Conservation (phyloP, 306 rosid species). For the Ceratonia siliqua region DNA sequence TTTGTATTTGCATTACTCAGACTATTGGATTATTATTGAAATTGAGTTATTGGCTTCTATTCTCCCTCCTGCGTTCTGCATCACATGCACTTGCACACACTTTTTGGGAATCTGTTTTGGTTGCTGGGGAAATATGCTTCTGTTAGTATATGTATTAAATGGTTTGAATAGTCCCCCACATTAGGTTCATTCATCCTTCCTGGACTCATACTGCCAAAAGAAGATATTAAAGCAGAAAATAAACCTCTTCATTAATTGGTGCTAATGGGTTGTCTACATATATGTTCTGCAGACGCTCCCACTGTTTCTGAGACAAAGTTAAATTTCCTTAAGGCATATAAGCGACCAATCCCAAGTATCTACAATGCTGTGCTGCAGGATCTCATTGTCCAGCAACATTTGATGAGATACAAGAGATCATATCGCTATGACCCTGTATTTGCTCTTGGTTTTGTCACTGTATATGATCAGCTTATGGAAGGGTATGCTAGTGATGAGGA, state of each 20-base stretch:
- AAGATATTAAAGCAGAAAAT: background rate
- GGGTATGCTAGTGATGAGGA: slow-evolving; percentile 95
- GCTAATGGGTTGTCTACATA: slow-evolving; percentile 33
- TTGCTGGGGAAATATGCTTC: background rate
- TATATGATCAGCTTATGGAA: slow-evolving; percentile 96
- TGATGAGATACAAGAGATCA: slow-evolving; percentile 87
- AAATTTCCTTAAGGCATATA: slow-evolving; percentile 84
- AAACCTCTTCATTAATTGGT: slow-evolving; percentile 14
- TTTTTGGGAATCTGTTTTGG: background rate
- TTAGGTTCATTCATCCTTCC: slow-evolving; percentile 7
- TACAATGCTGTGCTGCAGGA: slow-evolving; percentile 90
- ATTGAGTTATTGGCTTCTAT: no score
- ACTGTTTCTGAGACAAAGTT: slow-evolving; percentile 87
- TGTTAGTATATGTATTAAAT: background rate
- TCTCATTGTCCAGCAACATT: slow-evolving; percentile 95
- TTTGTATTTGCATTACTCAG: no score
- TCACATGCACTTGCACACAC: no score
- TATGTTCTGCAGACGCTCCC: slow-evolving; percentile 62
- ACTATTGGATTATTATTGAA: no score
- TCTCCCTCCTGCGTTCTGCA: no score
- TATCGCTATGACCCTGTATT: slow-evolving; percentile 86
- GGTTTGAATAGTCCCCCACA: slow-evolving; percentile 16
- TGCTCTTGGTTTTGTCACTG: slow-evolving; percentile 93
- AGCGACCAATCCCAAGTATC: slow-evolving; percentile 88
- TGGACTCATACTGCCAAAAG: background rate